These are phyloP conservation scores for Pichia sp. DNA, from an alignment of 1,139 yeast genomes.

Conservation along the genomic window DNA sequence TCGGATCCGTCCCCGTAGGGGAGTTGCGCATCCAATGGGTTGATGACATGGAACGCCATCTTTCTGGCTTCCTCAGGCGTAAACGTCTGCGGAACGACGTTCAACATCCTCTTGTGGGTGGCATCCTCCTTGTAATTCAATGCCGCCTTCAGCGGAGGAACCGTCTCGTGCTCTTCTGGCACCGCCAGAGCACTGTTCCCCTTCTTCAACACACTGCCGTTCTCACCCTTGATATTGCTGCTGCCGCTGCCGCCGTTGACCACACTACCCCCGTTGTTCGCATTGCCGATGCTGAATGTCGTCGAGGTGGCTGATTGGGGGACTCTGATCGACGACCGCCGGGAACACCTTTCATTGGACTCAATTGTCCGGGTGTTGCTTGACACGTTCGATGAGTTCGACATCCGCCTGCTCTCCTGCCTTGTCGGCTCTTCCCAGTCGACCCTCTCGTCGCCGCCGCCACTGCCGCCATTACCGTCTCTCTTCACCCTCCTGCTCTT, in stretches of 20 bases:
- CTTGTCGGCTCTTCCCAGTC: not conserved
- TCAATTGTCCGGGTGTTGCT: not conserved
- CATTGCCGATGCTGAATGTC: not conserved
- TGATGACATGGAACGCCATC: slow-evolving; percentile 1
- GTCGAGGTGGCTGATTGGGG: not conserved
- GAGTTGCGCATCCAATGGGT: slow-evolving; percentile 21
- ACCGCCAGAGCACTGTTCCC: not conserved
- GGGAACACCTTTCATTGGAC: not conserved
- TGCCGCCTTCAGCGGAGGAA: not conserved
- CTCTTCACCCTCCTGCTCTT: not conserved
- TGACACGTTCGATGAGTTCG: not conserved
- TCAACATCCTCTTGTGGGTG: not conserved
- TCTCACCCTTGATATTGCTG: not conserved
- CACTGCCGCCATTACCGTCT: not conserved
- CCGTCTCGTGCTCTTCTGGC: not conserved
- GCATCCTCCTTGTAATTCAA: not conserved
- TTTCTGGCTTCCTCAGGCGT: not conserved
- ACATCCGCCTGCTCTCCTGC: not conserved
- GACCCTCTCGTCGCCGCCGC: not conserved
- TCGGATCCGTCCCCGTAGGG: slow-evolving; percentile 63
- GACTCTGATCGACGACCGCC: slow-evolving; percentile 1
- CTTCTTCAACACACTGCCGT: not conserved
- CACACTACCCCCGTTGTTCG: too few species aligned
- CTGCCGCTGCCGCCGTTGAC: not conserved
- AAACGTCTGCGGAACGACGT: slow-evolving; percentile 5